Evolutionary conservation across 768 basidiomycete species (phyloP).

Genomic region (Suillus variegatus): DNA sequence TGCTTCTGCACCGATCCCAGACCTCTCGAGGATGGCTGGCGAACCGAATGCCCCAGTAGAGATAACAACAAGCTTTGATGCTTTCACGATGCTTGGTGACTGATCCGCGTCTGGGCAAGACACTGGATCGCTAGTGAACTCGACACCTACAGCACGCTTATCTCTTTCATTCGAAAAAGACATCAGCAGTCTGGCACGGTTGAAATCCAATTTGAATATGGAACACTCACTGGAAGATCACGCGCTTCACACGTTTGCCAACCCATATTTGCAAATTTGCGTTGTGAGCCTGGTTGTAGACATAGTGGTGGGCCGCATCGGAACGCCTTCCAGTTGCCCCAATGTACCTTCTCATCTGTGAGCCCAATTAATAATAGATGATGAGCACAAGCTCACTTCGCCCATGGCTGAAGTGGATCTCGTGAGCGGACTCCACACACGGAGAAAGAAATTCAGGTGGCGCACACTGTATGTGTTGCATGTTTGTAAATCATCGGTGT

Average conservation of each 20-base stretch:
- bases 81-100: constrained; percentile 23
- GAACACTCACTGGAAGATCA: constrained; percentile 35
- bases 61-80: constrained; percentile 38
- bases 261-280: constrained; percentile 33
- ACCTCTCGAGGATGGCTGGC: constrained; percentile 56
- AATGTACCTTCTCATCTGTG: constrained; percentile 46
- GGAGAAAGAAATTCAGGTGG: not conserved
- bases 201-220: not conserved
- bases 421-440: not conserved
- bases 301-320: constrained; percentile 35
- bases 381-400: constrained; percentile 18
- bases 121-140: constrained; percentile 32
- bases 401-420: constrained; percentile 15
- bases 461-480: constrained; percentile 27
- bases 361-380: not conserved
- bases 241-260: constrained; percentile 35
- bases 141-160: constrained; percentile 39
- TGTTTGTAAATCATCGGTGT: constrained; percentile 46
- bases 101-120: constrained; percentile 18
- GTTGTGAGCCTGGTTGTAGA: constrained; percentile 36
- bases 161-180: constrained; percentile 20
- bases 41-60: constrained; percentile 44
- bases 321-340: constrained; percentile 36
- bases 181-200: not conserved
- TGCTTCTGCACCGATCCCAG: constrained; percentile 39